Evolutionary conservation across 2,329 filamentous ascomycete species (phyloP).

Genomic region (Scortechinia acanthostroma): DNA sequence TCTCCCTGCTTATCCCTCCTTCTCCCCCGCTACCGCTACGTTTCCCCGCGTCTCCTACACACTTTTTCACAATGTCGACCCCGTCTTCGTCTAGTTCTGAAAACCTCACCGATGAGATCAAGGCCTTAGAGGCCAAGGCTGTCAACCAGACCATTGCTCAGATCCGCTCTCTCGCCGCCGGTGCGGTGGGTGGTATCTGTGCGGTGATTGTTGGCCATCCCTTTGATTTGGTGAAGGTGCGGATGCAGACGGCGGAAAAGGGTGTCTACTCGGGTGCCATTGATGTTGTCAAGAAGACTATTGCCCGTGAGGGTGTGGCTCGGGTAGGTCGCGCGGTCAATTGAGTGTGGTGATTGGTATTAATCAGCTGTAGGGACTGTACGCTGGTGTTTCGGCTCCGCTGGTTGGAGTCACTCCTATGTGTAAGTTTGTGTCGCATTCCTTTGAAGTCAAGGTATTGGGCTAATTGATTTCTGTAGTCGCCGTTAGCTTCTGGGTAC

Average conservation of each 20-base stretch:
- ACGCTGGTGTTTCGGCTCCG: slow-evolving; percentile 93
- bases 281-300: slow-evolving; percentile 82
- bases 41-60: no score
- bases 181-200: slow-evolving; percentile 87
- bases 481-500: slow-evolving; percentile 60
- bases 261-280: slow-evolving; percentile 85
- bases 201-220: slow-evolving; percentile 92
- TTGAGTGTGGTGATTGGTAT: background rate
- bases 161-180: slow-evolving; percentile 77
- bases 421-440: slow-evolving; percentile 61
- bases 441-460: background rate
- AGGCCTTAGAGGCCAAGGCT: slow-evolving; percentile 15
- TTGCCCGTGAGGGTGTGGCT: slow-evolving; percentile 74
- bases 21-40: background rate
- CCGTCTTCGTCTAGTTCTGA: background rate
- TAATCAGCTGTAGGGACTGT: slow-evolving; percentile 57
- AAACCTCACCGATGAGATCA: slow-evolving; percentile 30
- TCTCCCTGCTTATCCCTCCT: background rate
- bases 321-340: slow-evolving; percentile 30
- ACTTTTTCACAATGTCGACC: background rate
- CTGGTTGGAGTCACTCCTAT: slow-evolving; percentile 94
- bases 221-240: slow-evolving; percentile 96
- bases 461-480: slow-evolving; percentile 26
- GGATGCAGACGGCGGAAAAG: slow-evolving; percentile 88
- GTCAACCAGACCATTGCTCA: slow-evolving; percentile 32